Percentiles rank a stretch among this genome's conserved stretches.
These are phyloP conservation scores for Acorus gramineus DNA, from an alignment of 106 monocot species.

Conservation along the genomic window DNA sequence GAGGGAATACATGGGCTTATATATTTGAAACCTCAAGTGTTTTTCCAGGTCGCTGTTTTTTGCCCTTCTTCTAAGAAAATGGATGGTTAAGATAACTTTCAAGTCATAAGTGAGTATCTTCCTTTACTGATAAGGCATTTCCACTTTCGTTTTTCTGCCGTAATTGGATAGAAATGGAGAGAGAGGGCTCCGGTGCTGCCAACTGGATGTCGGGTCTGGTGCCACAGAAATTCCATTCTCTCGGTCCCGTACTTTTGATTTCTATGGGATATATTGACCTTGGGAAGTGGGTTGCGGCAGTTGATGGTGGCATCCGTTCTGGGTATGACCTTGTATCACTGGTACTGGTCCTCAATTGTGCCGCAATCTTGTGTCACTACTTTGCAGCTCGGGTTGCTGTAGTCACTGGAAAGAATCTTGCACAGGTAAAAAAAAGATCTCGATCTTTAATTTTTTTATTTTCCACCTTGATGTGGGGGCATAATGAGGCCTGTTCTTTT, in stretches of 20 bases:
- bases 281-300: slow-evolving; percentile 34
- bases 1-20: too few species aligned
- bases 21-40: too few species aligned
- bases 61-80: too few species aligned
- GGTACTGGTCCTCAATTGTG: slow-evolving; percentile 16
- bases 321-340: slow-evolving; percentile 13
- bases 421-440: slow-evolving; percentile 15
- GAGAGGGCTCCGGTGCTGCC: too few species aligned
- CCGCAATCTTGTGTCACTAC: slow-evolving; percentile 26
- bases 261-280: slow-evolving; percentile 32
- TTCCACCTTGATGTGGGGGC: not conserved
- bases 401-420: slow-evolving; percentile 29
- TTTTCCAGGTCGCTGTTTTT: too few species aligned
- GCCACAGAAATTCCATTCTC: slow-evolving; percentile 8
- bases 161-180: too few species aligned
- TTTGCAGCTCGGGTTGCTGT: slow-evolving; percentile 16
- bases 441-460: not conserved
- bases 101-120: too few species aligned
- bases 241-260: slow-evolving; percentile 17
- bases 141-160: too few species aligned
- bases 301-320: slow-evolving; percentile 22
- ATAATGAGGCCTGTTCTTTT: not conserved
- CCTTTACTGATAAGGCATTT: too few species aligned
- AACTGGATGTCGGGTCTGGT: not conserved
- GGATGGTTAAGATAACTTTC: too few species aligned